Evolutionary conservation across 2,329 filamentous ascomycete genomes (phyloP).

Genomic region (Chaetomiaceae sp.): DNA sequence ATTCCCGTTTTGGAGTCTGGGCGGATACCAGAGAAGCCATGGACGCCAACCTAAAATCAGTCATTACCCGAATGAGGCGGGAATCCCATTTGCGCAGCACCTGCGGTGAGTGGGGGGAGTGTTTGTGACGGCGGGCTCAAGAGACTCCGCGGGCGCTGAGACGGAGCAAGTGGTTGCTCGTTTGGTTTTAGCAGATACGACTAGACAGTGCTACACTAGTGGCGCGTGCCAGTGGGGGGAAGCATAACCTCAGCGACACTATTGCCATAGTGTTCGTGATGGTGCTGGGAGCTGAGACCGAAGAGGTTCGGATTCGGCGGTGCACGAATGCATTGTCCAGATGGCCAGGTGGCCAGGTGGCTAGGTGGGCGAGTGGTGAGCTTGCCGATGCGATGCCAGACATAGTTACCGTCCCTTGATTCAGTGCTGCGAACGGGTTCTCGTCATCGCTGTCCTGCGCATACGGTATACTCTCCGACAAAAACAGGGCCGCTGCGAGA

Average conservation of each 20-base stretch:
- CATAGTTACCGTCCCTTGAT: not conserved
- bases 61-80: constrained; percentile 8
- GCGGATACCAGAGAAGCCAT: not conserved
- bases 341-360: too few species aligned
- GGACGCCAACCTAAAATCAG: constrained; percentile 7
- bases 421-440: not conserved
- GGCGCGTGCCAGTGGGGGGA: too few species aligned
- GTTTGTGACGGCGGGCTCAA: not conserved
- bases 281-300: constrained; percentile 5
- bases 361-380: not conserved
- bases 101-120: constrained; percentile 5
- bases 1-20: constrained; percentile 1
- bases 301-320: not conserved
- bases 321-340: too few species aligned
- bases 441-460: not conserved
- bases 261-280: not conserved
- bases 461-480: too few species aligned
- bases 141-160: not conserved
- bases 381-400: not conserved
- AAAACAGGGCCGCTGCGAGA: too few species aligned
- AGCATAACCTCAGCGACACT: not conserved
- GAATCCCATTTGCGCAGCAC: constrained; percentile 6
- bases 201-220: not conserved
- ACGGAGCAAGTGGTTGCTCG: not conserved
- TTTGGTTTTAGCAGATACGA: not conserved